These are phyloP conservation scores for Colletotrichum tanaceti DNA, from an alignment of 2,329 filamentous ascomycete species.

Conservation along the genomic window DNA sequence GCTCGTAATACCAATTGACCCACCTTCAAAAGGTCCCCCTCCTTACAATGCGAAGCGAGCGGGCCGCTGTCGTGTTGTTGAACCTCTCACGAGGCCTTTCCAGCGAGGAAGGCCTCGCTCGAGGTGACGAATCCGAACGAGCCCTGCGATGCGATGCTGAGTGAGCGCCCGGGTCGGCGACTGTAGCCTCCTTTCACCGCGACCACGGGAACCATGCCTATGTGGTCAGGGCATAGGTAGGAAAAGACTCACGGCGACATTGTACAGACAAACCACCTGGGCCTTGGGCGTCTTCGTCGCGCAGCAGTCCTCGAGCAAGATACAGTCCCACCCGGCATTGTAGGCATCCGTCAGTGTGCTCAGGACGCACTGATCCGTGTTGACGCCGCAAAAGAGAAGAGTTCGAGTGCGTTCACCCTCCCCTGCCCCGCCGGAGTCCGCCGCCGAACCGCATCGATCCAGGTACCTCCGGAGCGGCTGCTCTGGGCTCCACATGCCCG, in stretches of 20 bases:
- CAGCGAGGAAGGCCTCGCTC: conserved; percentile 28
- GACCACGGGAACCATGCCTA: background rate
- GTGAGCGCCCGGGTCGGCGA: conserved; percentile 1
- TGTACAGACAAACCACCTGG: conserved; percentile 34
- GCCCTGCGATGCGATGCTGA: conserved; percentile 22
- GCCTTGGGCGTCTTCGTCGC: conserved; percentile 30
- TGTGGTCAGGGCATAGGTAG: background rate
- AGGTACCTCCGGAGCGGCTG: conserved; percentile 58
- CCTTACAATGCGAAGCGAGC: background rate
- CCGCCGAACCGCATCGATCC: conserved; percentile 1
- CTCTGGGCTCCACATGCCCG: conserved; percentile 62
- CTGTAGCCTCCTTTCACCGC: background rate
- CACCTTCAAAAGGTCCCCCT: background rate
- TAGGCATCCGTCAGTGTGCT: conserved; percentile 67
- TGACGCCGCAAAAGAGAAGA: conserved; percentile 68
- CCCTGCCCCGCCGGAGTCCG: conserved; percentile 14
- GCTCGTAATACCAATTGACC: background rate
- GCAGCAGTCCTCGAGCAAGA: conserved; percentile 37
- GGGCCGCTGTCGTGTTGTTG: background rate
- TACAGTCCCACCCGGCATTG: conserved; percentile 56
- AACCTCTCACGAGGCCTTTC: conserved; percentile 15
- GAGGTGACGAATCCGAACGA: conserved; percentile 36
- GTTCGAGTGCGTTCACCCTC: conserved; percentile 59
- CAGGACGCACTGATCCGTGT: conserved; percentile 71
- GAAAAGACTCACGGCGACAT: conserved; percentile 30